Percentiles rank a stretch among this genome's conserved stretches.
Conservation (phyloP, 2,329 filamentous ascomycete genomes). For the Aspergillus hortae region DNA sequence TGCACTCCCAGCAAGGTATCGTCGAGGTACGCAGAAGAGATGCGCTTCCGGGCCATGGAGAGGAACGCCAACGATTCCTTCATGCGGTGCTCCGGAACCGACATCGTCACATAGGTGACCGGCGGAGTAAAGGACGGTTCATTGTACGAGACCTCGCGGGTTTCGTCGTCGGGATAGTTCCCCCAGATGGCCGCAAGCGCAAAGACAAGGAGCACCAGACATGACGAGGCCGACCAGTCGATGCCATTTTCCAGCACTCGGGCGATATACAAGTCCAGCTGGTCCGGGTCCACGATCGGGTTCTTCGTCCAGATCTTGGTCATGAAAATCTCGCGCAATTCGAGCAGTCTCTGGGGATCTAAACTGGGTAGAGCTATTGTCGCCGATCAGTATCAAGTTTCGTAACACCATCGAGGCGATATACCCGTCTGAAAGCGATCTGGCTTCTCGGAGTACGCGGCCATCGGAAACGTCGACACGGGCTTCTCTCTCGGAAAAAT, state of each 20-base stretch:
- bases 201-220: slow-evolving; percentile 20
- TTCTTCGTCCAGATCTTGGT: slow-evolving; percentile 24
- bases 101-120: slow-evolving; percentile 16
- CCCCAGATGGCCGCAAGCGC: slow-evolving; percentile 24
- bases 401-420: not conserved
- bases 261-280: slow-evolving; percentile 20
- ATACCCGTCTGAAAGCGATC: slow-evolving; percentile 17
- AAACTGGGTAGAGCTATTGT: slow-evolving; percentile 5
- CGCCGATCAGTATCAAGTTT: too few species aligned
- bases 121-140: slow-evolving; percentile 12
- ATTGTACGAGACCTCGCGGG: slow-evolving; percentile 12
- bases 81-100: slow-evolving; percentile 21
- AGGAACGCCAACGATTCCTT: slow-evolving; percentile 20
- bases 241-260: slow-evolving; percentile 20
- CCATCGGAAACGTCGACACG: slow-evolving; percentile 20
- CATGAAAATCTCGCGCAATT: slow-evolving; percentile 22
- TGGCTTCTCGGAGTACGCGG: slow-evolving; percentile 20
- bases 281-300: slow-evolving; percentile 21
- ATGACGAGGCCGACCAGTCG: slow-evolving; percentile 22
- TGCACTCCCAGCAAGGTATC: slow-evolving; percentile 20
- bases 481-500: slow-evolving; percentile 22
- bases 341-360: slow-evolving; percentile 18
- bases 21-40: slow-evolving; percentile 22
- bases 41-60: slow-evolving; percentile 21
- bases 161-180: slow-evolving; percentile 21